Percentiles rank a stretch among this genome's conserved stretches.
Evolutionary conservation across 2,329 filamentous ascomycete species (phyloP).

Genomic region (Lomentospora prolificans): DNA sequence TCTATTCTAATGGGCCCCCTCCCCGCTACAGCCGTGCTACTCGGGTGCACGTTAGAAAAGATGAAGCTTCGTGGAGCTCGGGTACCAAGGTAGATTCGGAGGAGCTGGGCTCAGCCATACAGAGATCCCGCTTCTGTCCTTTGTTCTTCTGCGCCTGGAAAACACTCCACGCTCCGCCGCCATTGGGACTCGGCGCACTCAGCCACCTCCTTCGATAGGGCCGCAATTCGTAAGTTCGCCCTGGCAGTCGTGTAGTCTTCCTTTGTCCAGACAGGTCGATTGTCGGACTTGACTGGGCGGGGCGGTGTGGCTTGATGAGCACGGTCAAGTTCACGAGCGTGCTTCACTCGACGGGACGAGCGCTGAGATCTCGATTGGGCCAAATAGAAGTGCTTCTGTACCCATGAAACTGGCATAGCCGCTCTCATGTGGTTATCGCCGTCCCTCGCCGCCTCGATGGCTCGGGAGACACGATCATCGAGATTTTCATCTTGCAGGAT

Average conservation of each 20-base stretch:
- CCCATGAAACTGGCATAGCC: constrained; percentile 11
- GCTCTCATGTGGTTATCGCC: constrained; percentile 11
- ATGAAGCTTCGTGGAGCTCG: neutral
- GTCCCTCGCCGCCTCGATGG: constrained; percentile 4
- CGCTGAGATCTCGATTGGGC: no score
- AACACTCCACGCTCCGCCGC: neutral
- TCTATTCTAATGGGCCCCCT: no score
- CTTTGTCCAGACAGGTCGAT: constrained; percentile 1
- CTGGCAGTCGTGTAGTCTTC: constrained; percentile 1
- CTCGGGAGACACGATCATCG: neutral
- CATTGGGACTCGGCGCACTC: no score
- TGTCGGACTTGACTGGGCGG: no score
- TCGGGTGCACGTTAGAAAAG: neutral
- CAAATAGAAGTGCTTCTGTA: no score
- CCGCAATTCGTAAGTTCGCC: neutral
- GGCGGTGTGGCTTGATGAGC: no score
- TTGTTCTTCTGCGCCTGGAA: neutral
- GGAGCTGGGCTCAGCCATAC: neutral
- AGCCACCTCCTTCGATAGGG: neutral
- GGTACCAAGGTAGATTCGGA: neutral
- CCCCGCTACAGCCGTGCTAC: neutral
- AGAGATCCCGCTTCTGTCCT: neutral
- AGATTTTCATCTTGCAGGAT: neutral
- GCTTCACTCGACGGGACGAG: no score
- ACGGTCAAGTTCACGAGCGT: no score